These are phyloP conservation scores for Ophiostoma piceae DNA, from an alignment of 2,329 filamentous ascomycete genomes.

Conservation along the genomic window DNA sequence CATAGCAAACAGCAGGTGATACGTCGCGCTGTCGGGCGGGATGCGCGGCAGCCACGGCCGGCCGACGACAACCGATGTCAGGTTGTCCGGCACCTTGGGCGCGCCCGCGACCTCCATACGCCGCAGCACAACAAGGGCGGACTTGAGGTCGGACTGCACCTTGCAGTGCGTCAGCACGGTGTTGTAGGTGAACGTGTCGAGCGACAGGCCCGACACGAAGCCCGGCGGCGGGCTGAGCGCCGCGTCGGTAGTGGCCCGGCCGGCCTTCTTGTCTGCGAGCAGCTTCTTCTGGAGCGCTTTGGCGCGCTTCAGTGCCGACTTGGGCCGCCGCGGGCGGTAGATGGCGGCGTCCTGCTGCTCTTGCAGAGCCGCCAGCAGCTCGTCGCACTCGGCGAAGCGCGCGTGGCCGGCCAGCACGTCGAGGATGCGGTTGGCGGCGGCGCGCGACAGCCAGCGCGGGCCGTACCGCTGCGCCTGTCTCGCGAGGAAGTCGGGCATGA, in stretches of 20 bases:
- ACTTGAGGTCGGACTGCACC: conserved; percentile 26
- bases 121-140: conserved; percentile 29
- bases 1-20: conserved; percentile 38
- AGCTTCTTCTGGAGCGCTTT: background rate
- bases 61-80: conserved; percentile 1
- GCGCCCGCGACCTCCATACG: conserved; percentile 27
- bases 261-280: too few species aligned
- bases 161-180: conserved; percentile 32
- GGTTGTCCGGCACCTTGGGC: conserved; percentile 7
- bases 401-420: conserved; percentile 41
- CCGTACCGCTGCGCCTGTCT: conserved; percentile 44
- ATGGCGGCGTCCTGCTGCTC: conserved; percentile 7
- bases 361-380: conserved; percentile 35
- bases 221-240: background rate
- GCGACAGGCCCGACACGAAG: conserved; percentile 28
- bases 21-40: conserved; percentile 30
- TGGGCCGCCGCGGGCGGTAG: conserved; percentile 8
- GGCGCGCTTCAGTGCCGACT: background rate
- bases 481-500: conserved; percentile 38
- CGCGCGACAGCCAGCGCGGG: conserved; percentile 40
- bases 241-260: background rate
- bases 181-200: conserved; percentile 36
- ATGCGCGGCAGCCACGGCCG: conserved; percentile 13
- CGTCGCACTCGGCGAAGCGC: conserved; percentile 30
- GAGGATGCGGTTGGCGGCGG: conserved; percentile 39